phyloP scores from a whole-genome alignment of 306 rosid genomes.

The Myrica gale region DNA sequence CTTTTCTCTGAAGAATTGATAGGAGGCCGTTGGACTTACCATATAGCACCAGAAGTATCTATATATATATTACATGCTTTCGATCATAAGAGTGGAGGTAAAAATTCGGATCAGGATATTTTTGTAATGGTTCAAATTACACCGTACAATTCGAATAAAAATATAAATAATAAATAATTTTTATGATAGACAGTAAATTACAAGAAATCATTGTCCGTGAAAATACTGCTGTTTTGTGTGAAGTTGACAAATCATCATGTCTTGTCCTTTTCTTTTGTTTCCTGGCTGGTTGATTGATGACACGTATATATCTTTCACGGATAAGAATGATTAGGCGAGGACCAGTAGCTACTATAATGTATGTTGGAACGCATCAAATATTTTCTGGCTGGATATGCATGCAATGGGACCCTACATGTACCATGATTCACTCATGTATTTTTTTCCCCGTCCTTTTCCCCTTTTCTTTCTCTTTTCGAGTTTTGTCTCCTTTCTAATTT shows the following conservation, averaged over 20 bases:
- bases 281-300: background rate
- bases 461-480: no score
- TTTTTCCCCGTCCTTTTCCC: background rate
- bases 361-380: background rate
- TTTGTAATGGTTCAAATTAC: no score
- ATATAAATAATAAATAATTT: no score
- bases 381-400: background rate
- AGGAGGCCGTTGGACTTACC: no score
- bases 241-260: background rate
- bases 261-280: background rate
- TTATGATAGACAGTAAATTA: no score
- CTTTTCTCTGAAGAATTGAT: no score
- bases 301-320: background rate
- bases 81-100: no score
- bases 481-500: background rate
- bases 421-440: background rate
- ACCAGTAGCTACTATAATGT: background rate
- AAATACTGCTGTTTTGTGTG: background rate
- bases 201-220: no score
- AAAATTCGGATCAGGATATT: no score
- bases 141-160: no score
- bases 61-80: no score
- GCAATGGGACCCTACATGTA: background rate
- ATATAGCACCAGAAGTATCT: no score
- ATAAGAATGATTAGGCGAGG: background rate